A percentile compares a stretch with the other conserved stretches of the same genome.
Conservation (phyloP, 192 early-diverging fungal species). For the Cladochytrium replicatum region DNA sequence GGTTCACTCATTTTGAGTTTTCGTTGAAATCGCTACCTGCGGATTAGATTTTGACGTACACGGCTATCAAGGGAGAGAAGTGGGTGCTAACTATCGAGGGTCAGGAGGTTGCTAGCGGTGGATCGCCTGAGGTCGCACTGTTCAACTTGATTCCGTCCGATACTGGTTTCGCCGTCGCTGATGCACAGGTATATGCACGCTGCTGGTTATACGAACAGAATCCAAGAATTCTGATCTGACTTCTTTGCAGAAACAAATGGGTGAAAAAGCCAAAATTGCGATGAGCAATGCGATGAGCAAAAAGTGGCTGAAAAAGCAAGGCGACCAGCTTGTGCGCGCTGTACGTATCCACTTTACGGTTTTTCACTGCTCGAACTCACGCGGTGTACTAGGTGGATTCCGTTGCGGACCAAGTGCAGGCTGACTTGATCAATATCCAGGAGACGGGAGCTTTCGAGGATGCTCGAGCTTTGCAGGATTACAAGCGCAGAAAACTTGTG, state of each 20-base stretch:
- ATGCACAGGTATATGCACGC: conserved; percentile 52
- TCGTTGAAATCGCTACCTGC: conserved; percentile 6
- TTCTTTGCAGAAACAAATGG: not conserved
- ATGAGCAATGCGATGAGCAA: conserved; percentile 93
- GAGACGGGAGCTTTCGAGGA: conserved; percentile 49
- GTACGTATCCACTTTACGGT: conserved; percentile 2
- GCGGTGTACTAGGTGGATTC: conserved; percentile 40
- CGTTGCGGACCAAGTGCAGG: conserved; percentile 76
- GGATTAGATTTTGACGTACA: conserved; percentile 80
- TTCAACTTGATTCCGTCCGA: conserved; percentile 75
- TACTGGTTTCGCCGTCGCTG: conserved; percentile 77
- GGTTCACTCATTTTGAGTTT: not conserved
- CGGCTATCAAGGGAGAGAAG: conserved; percentile 63
- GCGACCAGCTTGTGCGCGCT: conserved; percentile 56
- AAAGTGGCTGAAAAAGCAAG: conserved; percentile 90
- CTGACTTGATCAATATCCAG: conserved; percentile 60
- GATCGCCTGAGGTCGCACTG: conserved; percentile 88
- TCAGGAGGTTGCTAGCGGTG: conserved; percentile 66
- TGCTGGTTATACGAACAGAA: conserved; percentile 1
- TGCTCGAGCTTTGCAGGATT: conserved; percentile 54
- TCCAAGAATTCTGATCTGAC: not conserved
- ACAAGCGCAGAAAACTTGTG: conserved; percentile 43
- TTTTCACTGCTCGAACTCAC: not conserved
- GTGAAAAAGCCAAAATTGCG: conserved; percentile 66
- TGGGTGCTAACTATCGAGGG: conserved; percentile 89